phyloP scores from a whole-genome alignment of 768 basidiomycete genomes.

The Suillus clintonianus region DNA sequence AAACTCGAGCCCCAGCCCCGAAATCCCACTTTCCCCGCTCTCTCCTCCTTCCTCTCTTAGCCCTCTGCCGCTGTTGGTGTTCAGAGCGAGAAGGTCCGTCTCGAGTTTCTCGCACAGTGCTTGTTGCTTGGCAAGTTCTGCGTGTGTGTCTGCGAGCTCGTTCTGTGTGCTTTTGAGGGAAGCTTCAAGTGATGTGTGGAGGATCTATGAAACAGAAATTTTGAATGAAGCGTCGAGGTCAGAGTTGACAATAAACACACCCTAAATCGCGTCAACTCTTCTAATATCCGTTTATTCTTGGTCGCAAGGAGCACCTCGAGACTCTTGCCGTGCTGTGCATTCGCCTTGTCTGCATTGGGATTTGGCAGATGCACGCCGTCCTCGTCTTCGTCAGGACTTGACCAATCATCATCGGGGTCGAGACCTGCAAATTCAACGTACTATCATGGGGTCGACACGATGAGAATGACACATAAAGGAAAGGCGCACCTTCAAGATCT shows the following conservation, averaged over 20 bases:
- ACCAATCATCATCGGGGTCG: conserved; percentile 58
- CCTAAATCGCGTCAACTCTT: conserved; percentile 90
- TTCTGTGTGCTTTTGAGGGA: conserved; percentile 59
- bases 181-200: conserved; percentile 79
- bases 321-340: conserved; percentile 73
- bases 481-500: conserved; percentile 89
- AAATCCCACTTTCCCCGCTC: conserved; percentile 42
- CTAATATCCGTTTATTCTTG: conserved; percentile 91
- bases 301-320: conserved; percentile 88
- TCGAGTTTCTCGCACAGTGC: conserved; percentile 88
- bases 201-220: conserved; percentile 50
- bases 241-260: conserved; percentile 42
- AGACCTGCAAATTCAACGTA: conserved; percentile 95
- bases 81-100: conserved; percentile 83
- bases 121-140: conserved; percentile 77
- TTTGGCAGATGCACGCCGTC: conserved; percentile 75
- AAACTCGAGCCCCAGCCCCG: conserved; percentile 68
- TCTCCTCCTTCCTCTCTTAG: conserved; percentile 41
- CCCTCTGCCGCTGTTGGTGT: conserved; percentile 41
- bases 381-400: conserved; percentile 41
- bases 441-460: conserved; percentile 40
- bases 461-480: not conserved
- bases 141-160: conserved; percentile 56
- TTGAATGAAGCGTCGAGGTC: not conserved
- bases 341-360: conserved; percentile 86